phyloP scores from a whole-genome alignment of 768 basidiomycete species.

The Termitomyces sp. region DNA sequence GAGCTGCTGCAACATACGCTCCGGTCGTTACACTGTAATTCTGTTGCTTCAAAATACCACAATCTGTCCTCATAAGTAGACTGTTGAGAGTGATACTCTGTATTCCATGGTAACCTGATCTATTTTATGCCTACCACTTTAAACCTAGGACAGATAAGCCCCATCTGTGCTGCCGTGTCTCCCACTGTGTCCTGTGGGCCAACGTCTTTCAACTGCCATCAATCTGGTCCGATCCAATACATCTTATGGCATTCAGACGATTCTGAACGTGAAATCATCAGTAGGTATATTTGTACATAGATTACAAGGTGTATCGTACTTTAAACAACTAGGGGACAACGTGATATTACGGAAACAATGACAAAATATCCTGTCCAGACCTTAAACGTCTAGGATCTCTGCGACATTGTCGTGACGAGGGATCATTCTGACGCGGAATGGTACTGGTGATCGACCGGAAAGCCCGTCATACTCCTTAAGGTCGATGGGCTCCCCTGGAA shows the following conservation, averaged over 20 bases:
- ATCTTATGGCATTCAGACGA: not conserved
- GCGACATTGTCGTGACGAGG: slow-evolving; percentile 29
- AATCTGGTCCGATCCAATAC: no score
- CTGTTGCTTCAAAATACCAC: no score
- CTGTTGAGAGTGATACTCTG: no score
- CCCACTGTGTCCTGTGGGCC: no score
- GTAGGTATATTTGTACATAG: not conserved
- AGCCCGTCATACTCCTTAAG: slow-evolving; percentile 45
- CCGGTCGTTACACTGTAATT: no score
- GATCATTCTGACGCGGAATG: slow-evolving; percentile 33
- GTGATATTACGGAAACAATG: not conserved
- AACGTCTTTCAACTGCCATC: no score
- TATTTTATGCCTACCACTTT: no score
- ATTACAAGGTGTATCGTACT: slow-evolving; percentile 4
- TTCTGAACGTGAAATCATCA: not conserved
- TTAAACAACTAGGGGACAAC: not conserved
- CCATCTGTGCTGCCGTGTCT: no score
- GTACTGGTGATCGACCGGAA: slow-evolving; percentile 43
- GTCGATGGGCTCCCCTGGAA: slow-evolving; percentile 41
- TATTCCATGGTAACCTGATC: no score
- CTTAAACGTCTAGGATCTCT: slow-evolving; percentile 19
- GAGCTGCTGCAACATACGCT: no score
- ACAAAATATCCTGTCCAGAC: not conserved
- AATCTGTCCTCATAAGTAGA: no score
- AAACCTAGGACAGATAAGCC: no score